phyloP scores from a whole-genome alignment of 2,329 filamentous ascomycete species.

The Triangularia setosa region DNA sequence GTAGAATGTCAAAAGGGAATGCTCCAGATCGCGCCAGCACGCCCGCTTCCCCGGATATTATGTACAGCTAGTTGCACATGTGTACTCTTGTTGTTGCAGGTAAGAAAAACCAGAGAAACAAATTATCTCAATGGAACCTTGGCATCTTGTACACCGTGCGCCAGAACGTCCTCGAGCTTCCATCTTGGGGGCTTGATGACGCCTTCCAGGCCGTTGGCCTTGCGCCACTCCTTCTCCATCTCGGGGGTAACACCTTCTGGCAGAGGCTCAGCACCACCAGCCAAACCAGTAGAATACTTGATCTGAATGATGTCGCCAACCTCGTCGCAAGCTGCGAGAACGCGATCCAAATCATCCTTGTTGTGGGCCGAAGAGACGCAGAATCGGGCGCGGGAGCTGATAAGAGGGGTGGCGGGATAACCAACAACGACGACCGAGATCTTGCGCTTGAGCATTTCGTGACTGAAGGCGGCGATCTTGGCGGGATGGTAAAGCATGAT shows the following conservation, averaged over 20 bases:
- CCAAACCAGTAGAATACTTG: conserved; percentile 95
- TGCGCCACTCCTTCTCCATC: conserved; percentile 66
- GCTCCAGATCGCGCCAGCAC: conserved; percentile 2
- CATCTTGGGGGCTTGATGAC: conserved; percentile 76
- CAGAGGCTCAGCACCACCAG: conserved; percentile 76
- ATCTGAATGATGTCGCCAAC: conserved; percentile 88
- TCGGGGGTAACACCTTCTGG: conserved; percentile 67
- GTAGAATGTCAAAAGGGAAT: not conserved
- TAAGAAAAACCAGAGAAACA: not conserved
- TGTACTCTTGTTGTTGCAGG: not conserved
- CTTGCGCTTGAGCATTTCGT: conserved; percentile 97
- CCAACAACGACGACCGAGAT: conserved; percentile 97
- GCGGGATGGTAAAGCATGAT: conserved; percentile 95
- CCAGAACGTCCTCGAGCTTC: conserved; percentile 78
- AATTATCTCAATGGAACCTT: conserved; percentile 21
- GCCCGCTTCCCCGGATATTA: not conserved
- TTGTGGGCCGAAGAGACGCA: conserved; percentile 95
- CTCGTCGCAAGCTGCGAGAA: conserved; percentile 86
- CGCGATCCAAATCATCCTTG: conserved; percentile 92
- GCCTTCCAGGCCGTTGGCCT: conserved; percentile 62
- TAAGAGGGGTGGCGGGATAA: conserved; percentile 92
- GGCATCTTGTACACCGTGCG: conserved; percentile 38
- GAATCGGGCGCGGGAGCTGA: conserved; percentile 91
- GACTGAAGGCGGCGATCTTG: conserved; percentile 97
- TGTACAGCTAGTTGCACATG: conserved; percentile 4